Base-by-base conservation (phyloP, 2,329 filamentous ascomycete genomes). In the Ascochyta pisi region DNA sequence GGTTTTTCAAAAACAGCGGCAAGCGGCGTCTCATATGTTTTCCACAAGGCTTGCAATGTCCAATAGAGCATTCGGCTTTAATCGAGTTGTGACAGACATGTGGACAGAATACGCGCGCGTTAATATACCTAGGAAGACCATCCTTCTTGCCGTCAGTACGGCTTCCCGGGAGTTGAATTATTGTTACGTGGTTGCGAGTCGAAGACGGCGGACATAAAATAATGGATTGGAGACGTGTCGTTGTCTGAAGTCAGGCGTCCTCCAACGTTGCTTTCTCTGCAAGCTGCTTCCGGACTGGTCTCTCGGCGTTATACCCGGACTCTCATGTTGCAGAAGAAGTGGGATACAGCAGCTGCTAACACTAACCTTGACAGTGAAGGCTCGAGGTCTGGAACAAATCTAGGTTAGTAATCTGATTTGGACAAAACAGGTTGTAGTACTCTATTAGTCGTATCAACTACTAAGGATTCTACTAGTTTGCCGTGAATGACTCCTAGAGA, bases 81-180 rank as follows among this genome's bases (percentile, higher is more conserved):
- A 46, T 37, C 23, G 38, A 24, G 19, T 43, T 23, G 29, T 13
- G 22, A 15, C 39, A 13, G 40, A 15, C 16, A 46, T 50, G 29
- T 44, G 38, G 37, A 34, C 37, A 39, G 7, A n/a, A n/a, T 35
- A 51, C 22, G 48, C 47, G 53, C 43, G 53, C 47, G 31, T 56
- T 27, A 51, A 45, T 3, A 37, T 4, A 10, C 29, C 12, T 5
- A 15, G 29, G 37, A 24, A n/a, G 15, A n/a, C 9, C 26, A 15
- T 27, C 26, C 10, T 3, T 38, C 45, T 31, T 42, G 38, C 31
- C 16, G 22, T 22, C 16, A 16, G 19, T 9, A 22, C 16, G 6
- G 22, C 9, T 24, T 23, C 24, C 5, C 19, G 12, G 8, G 19
- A 16, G 8, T 39, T 13, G 16, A 4, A 10, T 23, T 31, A 22